Evolutionary conservation across 1,139 yeast genomes (phyloP), one percentile per base, ranked within the genome.

Genomic region (Candida gigantensis): DNA sequence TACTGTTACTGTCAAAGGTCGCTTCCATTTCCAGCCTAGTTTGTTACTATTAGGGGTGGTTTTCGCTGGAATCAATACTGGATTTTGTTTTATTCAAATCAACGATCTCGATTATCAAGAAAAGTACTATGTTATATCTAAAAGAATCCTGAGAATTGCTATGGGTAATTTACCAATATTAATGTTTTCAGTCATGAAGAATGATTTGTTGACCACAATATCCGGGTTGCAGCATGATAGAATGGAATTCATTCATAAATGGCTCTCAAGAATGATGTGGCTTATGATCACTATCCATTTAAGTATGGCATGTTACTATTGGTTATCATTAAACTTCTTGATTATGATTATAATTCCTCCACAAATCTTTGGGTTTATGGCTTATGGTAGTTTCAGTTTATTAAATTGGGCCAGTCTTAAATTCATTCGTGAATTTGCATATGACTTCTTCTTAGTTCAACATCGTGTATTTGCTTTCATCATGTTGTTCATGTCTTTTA

Each of bases 321-420:
- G 79, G 79, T 45, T 71, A 13, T 51, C 52, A 4, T 41, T 70
- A 34, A 57, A 65, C 15, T 66, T 71, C 42, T 41, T 51, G 11
- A 52, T 69, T 10, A 73, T 74, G 79, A 45, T 74, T 23, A 41
- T 56, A 10, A 74, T 74, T 32, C 79, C 79, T 3, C 79, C 79
- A 1, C 77, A 72, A 46, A 70, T 70, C 16, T 74, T 74, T 52
- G 79, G 79, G 4, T 65, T 70, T 57, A 73, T 74, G 38, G 68
- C 78, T 1, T 69, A 65, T 44, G 60, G 62, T 4, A 53, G 62
- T 32, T 58, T 73, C 47, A 57, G 57, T 21, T 32, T 71, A 29
- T 51, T 73, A 40, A 65, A 63, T 8, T 61, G 68, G 57, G 69
- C 62, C 4, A 61, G 71, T 32, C 32, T 67, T 16, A 61, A 58